Evolutionary conservation across 2,329 filamentous ascomycete genomes (phyloP).

Genomic region (Aspergillus neoniger): DNA sequence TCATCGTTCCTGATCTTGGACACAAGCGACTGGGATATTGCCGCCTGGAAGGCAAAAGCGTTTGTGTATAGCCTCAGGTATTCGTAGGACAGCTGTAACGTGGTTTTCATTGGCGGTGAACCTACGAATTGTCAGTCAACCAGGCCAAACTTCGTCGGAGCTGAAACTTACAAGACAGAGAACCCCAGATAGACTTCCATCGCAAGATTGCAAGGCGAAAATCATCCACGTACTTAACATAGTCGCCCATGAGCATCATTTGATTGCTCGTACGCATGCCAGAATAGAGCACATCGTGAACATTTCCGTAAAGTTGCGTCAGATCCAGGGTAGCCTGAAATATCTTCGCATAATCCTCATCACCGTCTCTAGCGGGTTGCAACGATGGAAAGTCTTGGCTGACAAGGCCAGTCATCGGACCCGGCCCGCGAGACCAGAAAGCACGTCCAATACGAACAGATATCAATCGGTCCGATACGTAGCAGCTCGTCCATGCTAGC

Average conservation of each 20-base stretch:
- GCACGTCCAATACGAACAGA: constrained; percentile 71
- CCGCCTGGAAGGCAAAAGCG: constrained; percentile 74
- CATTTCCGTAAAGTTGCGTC: constrained; percentile 71
- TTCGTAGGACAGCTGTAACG: constrained; percentile 69
- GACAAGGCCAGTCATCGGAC: constrained; percentile 64
- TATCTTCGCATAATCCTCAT: constrained; percentile 68
- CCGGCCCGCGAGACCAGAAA: constrained; percentile 73
- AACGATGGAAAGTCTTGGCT: constrained; percentile 69
- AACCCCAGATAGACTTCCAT: constrained; percentile 72
- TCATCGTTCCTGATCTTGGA: constrained; percentile 41
- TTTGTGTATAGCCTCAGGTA: constrained; percentile 74
- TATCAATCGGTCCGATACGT: constrained; percentile 67
- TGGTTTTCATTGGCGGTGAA: constrained; percentile 66
- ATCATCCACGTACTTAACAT: constrained; percentile 75
- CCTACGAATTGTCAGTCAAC: constrained; percentile 41
- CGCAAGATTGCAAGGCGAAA: constrained; percentile 68
- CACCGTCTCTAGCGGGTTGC: constrained; percentile 58
- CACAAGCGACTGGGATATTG: constrained; percentile 55
- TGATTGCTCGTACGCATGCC: constrained; percentile 70
- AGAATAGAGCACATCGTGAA: constrained; percentile 72
- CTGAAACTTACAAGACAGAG: constrained; percentile 57
- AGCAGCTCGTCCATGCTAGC: constrained; percentile 69
- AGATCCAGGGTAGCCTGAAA: constrained; percentile 72
- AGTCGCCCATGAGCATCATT: constrained; percentile 69
- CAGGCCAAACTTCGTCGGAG: not conserved